phyloP scores from a whole-genome alignment of 768 basidiomycete species.

The Suillus fuscotomentosus region DNA sequence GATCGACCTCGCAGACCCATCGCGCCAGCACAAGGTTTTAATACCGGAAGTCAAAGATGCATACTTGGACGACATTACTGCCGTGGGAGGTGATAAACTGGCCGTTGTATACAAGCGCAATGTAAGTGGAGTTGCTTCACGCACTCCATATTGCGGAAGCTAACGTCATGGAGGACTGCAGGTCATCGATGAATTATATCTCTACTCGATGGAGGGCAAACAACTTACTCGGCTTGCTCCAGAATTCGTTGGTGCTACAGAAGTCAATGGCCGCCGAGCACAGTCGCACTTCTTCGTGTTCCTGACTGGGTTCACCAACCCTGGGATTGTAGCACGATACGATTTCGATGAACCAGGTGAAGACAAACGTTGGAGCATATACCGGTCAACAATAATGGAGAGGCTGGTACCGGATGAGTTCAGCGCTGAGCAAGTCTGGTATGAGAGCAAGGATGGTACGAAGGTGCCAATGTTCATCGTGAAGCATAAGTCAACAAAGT shows the following conservation, averaged over 20 bases:
- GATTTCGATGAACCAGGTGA: conserved; percentile 44
- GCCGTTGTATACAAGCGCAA: conserved; percentile 69
- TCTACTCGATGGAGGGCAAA: conserved; percentile 58
- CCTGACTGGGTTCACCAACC: conserved; percentile 68
- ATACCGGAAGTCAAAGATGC: conserved; percentile 70
- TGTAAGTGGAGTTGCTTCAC: conserved; percentile 37
- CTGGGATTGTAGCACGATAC: conserved; percentile 63
- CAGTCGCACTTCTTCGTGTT: conserved; percentile 63
- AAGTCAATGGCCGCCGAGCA: conserved; percentile 48
- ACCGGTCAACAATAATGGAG: conserved; percentile 53
- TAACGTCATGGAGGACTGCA: conserved; percentile 18
- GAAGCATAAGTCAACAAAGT: conserved; percentile 63
- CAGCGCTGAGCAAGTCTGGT: conserved; percentile 76
- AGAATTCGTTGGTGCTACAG: conserved; percentile 67
- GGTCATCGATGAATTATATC: conserved; percentile 80
- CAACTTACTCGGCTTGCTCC: conserved; percentile 54
- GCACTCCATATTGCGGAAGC: not conserved
- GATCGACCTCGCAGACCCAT: conserved; percentile 54
- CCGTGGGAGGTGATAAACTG: conserved; percentile 56
- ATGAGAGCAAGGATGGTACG: conserved; percentile 74
- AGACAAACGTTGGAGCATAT: conserved; percentile 59
- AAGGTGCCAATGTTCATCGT: conserved; percentile 85
- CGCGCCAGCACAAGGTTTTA: conserved; percentile 51
- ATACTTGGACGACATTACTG: conserved; percentile 47
- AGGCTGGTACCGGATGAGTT: conserved; percentile 71